Conservation (phyloP, 2,329 filamentous ascomycete genomes). For the Akanthomyces lecanii region DNA sequence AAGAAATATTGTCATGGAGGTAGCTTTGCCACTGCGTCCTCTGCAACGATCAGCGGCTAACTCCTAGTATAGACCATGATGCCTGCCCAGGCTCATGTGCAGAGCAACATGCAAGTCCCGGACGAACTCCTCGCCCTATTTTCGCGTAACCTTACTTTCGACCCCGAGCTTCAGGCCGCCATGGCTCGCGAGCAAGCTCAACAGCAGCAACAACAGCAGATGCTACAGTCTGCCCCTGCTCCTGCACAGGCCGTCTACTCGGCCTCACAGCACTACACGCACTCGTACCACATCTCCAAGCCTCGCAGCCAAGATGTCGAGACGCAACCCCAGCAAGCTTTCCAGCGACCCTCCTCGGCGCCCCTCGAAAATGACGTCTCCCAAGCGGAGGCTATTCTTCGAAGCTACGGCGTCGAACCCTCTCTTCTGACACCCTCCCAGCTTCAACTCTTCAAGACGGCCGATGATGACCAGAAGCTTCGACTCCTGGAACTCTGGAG, state of each 20-base stretch:
- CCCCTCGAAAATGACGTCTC: slow-evolving; percentile 45
- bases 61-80: slow-evolving; percentile 30
- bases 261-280: slow-evolving; percentile 78
- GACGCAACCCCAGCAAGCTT: slow-evolving; percentile 28
- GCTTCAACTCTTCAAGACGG: slow-evolving; percentile 72
- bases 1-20: slow-evolving; percentile 8
- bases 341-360: slow-evolving; percentile 46
- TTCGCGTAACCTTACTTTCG: slow-evolving; percentile 67
- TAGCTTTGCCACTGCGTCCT: slow-evolving; percentile 4
- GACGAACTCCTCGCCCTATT: slow-evolving; percentile 82
- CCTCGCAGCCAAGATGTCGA: slow-evolving; percentile 27
- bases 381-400: slow-evolving; percentile 55
- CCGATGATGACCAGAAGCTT: slow-evolving; percentile 65
- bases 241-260: slow-evolving; percentile 56
- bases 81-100: slow-evolving; percentile 34
- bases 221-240: slow-evolving; percentile 21
- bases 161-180: slow-evolving; percentile 33
- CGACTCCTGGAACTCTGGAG: slow-evolving; percentile 82
- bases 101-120: slow-evolving; percentile 57
- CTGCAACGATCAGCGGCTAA: slow-evolving; percentile 3
- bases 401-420: slow-evolving; percentile 66
- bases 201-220: slow-evolving; percentile 20
- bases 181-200: slow-evolving; percentile 28
- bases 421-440: slow-evolving; percentile 67
- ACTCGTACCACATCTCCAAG: slow-evolving; percentile 60